Evolutionary conservation across 139 green algal species (phyloP).

Genomic region (Yamagishiella unicocca): DNA sequence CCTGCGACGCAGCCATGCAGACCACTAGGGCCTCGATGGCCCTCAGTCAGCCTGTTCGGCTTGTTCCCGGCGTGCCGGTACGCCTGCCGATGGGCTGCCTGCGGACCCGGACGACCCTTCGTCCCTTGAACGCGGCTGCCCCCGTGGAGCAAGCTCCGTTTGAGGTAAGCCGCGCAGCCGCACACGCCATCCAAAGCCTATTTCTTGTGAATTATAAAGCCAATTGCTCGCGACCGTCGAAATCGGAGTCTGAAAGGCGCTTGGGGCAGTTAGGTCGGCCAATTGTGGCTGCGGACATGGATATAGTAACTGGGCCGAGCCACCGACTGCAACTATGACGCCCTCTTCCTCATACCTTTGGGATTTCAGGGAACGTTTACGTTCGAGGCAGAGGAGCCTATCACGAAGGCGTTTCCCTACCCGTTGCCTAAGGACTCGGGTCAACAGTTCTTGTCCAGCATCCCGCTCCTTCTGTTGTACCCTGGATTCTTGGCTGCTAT

Average conservation of each 20-base stretch:
- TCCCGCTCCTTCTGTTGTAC: conserved; percentile 77
- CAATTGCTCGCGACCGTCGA: neutral
- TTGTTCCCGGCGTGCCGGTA: conserved; percentile 23
- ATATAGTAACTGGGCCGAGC: neutral
- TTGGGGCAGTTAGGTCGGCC: neutral
- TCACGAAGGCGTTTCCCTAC: conserved; percentile 55
- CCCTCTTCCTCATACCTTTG: too few relatives aligned
- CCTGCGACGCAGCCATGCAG: conserved; percentile 25
- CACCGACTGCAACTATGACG: too few relatives aligned
- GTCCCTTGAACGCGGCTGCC: conserved; percentile 10
- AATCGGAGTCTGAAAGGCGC: neutral
- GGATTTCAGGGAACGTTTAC: neutral
- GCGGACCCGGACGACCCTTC: neutral
- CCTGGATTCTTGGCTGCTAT: conserved; percentile 65
- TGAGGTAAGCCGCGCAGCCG: neutral
- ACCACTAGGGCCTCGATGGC: conserved; percentile 12
- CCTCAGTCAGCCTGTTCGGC: conserved; percentile 20
- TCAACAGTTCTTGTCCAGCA: conserved; percentile 67
- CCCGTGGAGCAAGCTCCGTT: conserved; percentile 5
- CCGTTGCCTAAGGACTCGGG: conserved; percentile 67
- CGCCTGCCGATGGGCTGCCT: conserved; percentile 20
- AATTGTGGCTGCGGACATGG: conserved; percentile 27
- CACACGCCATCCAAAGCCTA: neutral
- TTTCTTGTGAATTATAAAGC: neutral
- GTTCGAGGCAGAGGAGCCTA: conserved; percentile 12